Evolutionary conservation across 148 eudicot species (phyloP).

Genomic region (Rhododendron mucronatum): DNA sequence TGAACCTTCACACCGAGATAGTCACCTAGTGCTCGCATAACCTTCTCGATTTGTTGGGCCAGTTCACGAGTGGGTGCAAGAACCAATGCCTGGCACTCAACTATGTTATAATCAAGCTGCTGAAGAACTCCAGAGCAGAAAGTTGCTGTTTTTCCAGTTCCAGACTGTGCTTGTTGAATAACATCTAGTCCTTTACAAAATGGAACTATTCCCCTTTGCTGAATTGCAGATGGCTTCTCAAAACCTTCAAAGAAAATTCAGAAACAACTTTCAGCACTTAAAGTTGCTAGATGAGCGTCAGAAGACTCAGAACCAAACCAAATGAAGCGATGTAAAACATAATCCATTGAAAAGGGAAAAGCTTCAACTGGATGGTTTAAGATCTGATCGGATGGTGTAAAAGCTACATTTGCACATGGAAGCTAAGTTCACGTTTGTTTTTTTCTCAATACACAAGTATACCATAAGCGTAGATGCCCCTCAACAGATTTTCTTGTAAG

Average conservation of each 20-base stretch:
- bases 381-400: not conserved
- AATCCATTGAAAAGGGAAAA: not conserved
- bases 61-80: constrained; percentile 47
- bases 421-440: not conserved
- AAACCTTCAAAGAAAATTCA: constrained; percentile 28
- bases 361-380: not conserved
- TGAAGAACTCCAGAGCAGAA: constrained; percentile 47
- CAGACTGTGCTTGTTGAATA: constrained; percentile 28
- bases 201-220: constrained; percentile 50
- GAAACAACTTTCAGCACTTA: not conserved
- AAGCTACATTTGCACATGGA: not conserved
- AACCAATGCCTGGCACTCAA: constrained; percentile 51
- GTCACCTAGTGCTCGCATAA: constrained; percentile 50
- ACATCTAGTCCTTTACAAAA: constrained; percentile 49
- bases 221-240: constrained; percentile 49
- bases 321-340: not conserved
- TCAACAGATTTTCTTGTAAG: constrained; percentile 32
- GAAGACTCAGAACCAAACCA: not conserved
- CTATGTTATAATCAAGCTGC: constrained; percentile 36
- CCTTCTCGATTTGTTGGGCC: constrained; percentile 50
- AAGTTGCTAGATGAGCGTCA: not conserved
- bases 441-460: not conserved
- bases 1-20: constrained; percentile 48
- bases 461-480: constrained; percentile 44
- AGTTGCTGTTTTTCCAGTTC: constrained; percentile 49